Evolutionary conservation across 163 green algal genomes (phyloP).

Genomic region (Scenedesmus sp.): DNA sequence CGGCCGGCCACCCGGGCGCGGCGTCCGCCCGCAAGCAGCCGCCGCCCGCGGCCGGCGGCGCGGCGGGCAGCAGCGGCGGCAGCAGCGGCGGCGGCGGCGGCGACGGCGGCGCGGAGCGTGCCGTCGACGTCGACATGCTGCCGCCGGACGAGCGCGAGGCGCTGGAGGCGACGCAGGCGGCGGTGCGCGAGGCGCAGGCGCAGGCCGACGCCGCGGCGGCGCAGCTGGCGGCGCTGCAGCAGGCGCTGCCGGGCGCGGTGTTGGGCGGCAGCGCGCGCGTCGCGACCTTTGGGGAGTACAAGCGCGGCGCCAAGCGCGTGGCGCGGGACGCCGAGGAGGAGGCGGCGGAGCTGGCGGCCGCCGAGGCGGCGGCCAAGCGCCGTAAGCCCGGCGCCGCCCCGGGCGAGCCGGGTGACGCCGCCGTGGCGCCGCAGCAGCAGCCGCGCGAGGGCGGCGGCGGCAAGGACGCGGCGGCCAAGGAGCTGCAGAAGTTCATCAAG

Average conservation of each 20-base stretch:
- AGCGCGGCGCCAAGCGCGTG: constrained; percentile 6
- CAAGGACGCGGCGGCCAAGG: constrained; percentile 19
- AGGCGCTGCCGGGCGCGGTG: constrained; percentile 7
- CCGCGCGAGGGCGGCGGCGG: not conserved
- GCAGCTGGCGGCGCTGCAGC: constrained; percentile 22
- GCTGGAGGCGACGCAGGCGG: not conserved
- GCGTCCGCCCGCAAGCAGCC: no score
- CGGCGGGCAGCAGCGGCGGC: constrained; percentile 12
- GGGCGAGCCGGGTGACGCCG: no score
- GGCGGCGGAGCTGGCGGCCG: not conserved
- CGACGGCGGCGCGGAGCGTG: not conserved
- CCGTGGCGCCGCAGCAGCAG: not conserved
- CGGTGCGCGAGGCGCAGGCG: not conserved
- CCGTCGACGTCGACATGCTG: not conserved
- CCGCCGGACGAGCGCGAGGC: not conserved
- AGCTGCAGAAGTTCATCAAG: constrained; percentile 41
- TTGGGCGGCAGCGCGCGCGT: not conserved
- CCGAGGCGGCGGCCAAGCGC: not conserved
- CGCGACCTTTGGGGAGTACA: constrained; percentile 30
- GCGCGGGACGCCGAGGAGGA: constrained; percentile 11
- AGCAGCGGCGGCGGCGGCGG: not conserved
- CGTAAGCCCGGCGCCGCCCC: not conserved
- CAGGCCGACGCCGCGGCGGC: constrained; percentile 18
- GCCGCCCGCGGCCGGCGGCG: no score
- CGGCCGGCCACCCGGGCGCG: no score